Percentiles rank a stretch among this genome's conserved stretches.
phyloP scores from a whole-genome alignment of 2,329 filamentous ascomycete genomes.

The Xylaria sp. region DNA sequence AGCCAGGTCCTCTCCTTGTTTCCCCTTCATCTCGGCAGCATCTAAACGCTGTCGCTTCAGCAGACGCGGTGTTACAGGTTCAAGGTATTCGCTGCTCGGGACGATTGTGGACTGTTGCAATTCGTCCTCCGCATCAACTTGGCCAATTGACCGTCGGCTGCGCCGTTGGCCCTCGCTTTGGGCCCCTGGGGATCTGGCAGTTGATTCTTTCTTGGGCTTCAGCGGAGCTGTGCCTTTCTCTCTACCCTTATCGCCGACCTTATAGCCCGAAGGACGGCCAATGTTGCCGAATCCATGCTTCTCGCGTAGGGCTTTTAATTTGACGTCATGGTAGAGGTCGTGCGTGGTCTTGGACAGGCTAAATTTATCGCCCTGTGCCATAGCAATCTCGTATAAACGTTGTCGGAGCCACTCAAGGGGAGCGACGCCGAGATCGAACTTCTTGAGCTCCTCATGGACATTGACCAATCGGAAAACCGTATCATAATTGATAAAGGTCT shows the following conservation, averaged over 20 bases:
- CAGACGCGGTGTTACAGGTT: slow-evolving; percentile 47
- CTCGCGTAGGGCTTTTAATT: slow-evolving; percentile 60
- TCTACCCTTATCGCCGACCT: slow-evolving; percentile 55
- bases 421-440: slow-evolving; percentile 63
- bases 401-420: slow-evolving; percentile 69
- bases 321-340: slow-evolving; percentile 67
- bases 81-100: slow-evolving; percentile 41
- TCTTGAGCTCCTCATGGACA: slow-evolving; percentile 64
- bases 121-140: slow-evolving; percentile 47
- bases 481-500: slow-evolving; percentile 62
- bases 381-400: slow-evolving; percentile 63
- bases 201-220: slow-evolving; percentile 46
- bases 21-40: slow-evolving; percentile 6
- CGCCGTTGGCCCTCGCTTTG: slow-evolving; percentile 44
- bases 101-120: slow-evolving; percentile 23
- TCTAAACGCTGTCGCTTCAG: slow-evolving; percentile 50
- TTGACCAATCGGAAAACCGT: slow-evolving; percentile 67
- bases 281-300: slow-evolving; percentile 69
- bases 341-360: slow-evolving; percentile 63
- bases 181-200: slow-evolving; percentile 24
- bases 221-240: slow-evolving; percentile 46
- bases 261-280: slow-evolving; percentile 61
- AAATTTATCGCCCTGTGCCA: slow-evolving; percentile 59
- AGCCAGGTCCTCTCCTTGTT: slow-evolving; percentile 13
- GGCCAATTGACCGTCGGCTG: slow-evolving; percentile 48